Base-by-base conservation (phyloP, 2,329 filamentous ascomycete genomes). In the Fusarium buharicum region DNA sequence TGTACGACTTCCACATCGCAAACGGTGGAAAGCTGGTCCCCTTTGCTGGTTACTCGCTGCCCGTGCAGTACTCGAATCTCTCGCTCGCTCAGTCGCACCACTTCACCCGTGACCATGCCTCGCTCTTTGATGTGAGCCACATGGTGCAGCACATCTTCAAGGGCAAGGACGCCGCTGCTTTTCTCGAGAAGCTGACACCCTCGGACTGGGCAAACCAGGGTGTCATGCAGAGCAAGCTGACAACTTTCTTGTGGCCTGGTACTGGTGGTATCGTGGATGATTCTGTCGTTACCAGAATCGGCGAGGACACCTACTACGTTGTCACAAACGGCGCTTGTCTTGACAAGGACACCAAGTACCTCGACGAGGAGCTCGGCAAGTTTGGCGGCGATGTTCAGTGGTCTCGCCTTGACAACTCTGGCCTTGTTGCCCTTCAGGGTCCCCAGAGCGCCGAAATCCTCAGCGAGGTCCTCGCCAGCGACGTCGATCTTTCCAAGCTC, bases 241-340 rank as follows among this genome's bases (percentile, higher is more conserved):
- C 91, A n/a, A 88, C 89, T 3, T 83, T 99, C 28, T 82, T 99
- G 36, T 90, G 91, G 77, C 87, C 89, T 6, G 81, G 80, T 12
- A 93, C 89, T 0, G 95, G 95, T 37, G 95, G 95, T 45, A 98
- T 99, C 68, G 88, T 97, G 44, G 95, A 99, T 74, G 95, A 99
- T 78, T 93, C 91, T 5, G 89, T 99, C 69, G 89, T 99, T 71
- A 96, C 93, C 6, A 86, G 90, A 59, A 82, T 96, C n/a, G 84
- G 82, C 22, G 82, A 84, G 51, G 86, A 92, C 55, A 78, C 84
- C 50, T 98, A 93, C 81, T 97, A 97, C 77, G 88, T 98, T 55
- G 95, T 99, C 59, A 96, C 93, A 64, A 99, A 99, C 75, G 95
- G 94, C 22, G 95, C 88, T 33, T 97, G 93, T 77, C 85, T 93